Evolutionary conservation across 2,329 filamentous ascomycete genomes (phyloP).

Genomic region (Xylariales sp.): DNA sequence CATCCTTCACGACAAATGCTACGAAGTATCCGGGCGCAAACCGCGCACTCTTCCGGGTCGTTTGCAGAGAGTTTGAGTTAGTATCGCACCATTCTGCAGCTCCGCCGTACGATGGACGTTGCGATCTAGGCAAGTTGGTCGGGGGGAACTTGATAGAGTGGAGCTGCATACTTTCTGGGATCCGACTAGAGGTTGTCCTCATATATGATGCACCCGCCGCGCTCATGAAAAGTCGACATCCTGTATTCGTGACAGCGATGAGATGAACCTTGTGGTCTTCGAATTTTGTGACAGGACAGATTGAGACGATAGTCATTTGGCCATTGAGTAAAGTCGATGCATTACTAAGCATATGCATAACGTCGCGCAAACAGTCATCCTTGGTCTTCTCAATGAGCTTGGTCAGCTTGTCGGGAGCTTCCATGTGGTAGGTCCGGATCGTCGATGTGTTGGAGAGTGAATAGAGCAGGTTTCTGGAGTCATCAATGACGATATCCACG

Average conservation of each 20-base stretch:
- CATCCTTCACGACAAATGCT: conserved; percentile 67
- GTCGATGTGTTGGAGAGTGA: conserved; percentile 84
- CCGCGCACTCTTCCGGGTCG: conserved; percentile 48
- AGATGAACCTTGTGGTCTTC: conserved; percentile 83
- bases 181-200: conserved; percentile 55
- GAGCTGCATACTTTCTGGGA: conserved; percentile 95
- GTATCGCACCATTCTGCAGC: conserved; percentile 38
- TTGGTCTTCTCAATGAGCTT: conserved; percentile 63
- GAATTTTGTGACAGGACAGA: conserved; percentile 74
- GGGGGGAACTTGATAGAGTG: conserved; percentile 95
- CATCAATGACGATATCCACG: conserved; percentile 78
- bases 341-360: conserved; percentile 74
- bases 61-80: conserved; percentile 43
- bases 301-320: conserved; percentile 70
- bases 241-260: conserved; percentile 84
- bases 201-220: conserved; percentile 74
- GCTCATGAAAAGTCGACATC: conserved; percentile 87
- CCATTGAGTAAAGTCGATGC: conserved; percentile 66
- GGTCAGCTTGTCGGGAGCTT: conserved; percentile 55
- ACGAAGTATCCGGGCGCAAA: conserved; percentile 91
- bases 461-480: conserved; percentile 83
- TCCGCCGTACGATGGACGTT: conserved; percentile 18
- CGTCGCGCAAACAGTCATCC: conserved; percentile 61
- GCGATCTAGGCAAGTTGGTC: conserved; percentile 31
- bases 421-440: conserved; percentile 88